These are phyloP conservation scores for Ophiostoma sp. DNA, from an alignment of 2,329 filamentous ascomycete species.

Conservation along the genomic window DNA sequence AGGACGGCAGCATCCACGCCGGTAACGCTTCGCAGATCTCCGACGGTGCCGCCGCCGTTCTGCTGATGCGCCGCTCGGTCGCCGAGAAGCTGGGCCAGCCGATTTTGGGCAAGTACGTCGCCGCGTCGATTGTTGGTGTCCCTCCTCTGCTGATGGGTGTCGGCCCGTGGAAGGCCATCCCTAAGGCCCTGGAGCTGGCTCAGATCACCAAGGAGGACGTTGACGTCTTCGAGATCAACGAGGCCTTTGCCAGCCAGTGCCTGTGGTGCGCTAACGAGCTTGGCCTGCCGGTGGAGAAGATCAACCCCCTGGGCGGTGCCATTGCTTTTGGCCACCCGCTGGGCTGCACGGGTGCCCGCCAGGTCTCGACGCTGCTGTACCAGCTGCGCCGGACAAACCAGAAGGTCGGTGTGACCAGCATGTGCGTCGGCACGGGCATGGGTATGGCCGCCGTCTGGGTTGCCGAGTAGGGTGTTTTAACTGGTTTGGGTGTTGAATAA, in stretches of 20 bases:
- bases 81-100: conserved; percentile 84
- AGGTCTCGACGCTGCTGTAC: conserved; percentile 88
- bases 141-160: conserved; percentile 93
- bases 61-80: conserved; percentile 91
- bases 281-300: conserved; percentile 76
- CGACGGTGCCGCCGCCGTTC: conserved; percentile 90
- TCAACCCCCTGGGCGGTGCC: conserved; percentile 96
- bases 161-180: conserved; percentile 94
- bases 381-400: conserved; percentile 82
- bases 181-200: conserved; percentile 83
- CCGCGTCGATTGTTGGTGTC: conserved; percentile 82
- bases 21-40: conserved; percentile 96
- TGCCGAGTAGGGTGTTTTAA: conserved; percentile 63
- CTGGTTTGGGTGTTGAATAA: background rate
- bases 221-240: conserved; percentile 98
- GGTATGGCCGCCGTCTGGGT: conserved; percentile 98
- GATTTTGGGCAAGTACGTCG: conserved; percentile 90
- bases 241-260: conserved; percentile 95
- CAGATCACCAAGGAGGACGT: conserved; percentile 87
- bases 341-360: conserved; percentile 89
- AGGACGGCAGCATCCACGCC: conserved; percentile 87
- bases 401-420: conserved; percentile 87
- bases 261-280: conserved; percentile 91
- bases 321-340: conserved; percentile 96
- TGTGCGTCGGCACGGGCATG: conserved; percentile 98